Conservation (phyloP, 2,329 filamentous ascomycete genomes). For the Didymella glomerata region DNA sequence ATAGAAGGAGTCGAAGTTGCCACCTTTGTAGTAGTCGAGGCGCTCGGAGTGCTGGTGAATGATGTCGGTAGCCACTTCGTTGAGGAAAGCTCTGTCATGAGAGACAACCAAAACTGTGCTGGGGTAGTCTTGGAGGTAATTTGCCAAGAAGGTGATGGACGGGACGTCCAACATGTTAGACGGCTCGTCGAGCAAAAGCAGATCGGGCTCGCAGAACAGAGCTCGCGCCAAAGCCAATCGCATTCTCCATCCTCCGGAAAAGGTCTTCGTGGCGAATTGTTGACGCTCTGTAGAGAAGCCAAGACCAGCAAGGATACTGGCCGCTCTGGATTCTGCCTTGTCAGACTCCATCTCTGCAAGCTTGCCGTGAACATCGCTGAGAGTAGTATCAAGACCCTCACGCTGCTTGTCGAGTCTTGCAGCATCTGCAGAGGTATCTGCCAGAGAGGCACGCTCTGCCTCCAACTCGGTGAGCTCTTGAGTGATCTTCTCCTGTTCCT, state of each 20-base stretch:
- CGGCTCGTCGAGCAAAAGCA: constrained; percentile 96
- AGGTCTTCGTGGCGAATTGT: constrained; percentile 92
- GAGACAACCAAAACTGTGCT: constrained; percentile 96
- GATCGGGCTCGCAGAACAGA: constrained; percentile 96
- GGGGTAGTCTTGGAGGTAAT: constrained; percentile 92
- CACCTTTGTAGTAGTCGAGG: constrained; percentile 97
- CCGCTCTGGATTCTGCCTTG: constrained; percentile 93
- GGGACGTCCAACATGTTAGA: constrained; percentile 99
- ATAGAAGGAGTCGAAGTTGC: constrained; percentile 82
- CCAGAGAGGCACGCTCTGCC: constrained; percentile 76
- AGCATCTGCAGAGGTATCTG: constrained; percentile 91
- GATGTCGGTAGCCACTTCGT: constrained; percentile 99
- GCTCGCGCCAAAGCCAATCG: constrained; percentile 92
- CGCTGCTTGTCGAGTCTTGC: constrained; percentile 84
- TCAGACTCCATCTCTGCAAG: constrained; percentile 98
- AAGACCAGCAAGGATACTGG: constrained; percentile 94
- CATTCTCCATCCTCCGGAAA: constrained; percentile 99
- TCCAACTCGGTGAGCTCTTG: constrained; percentile 80
- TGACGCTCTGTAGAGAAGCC: constrained; percentile 95
- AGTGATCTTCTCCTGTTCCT: constrained; percentile 87
- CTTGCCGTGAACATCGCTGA: constrained; percentile 91
- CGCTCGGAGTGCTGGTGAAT: constrained; percentile 97
- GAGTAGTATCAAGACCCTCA: constrained; percentile 87
- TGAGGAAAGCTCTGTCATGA: constrained; percentile 98
- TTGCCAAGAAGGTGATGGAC: constrained; percentile 97